Evolutionary conservation across 257 asterid genomes (phyloP), one percentile per base, ranked within the genome.

Genomic region (Lycium ferocissimum): DNA sequence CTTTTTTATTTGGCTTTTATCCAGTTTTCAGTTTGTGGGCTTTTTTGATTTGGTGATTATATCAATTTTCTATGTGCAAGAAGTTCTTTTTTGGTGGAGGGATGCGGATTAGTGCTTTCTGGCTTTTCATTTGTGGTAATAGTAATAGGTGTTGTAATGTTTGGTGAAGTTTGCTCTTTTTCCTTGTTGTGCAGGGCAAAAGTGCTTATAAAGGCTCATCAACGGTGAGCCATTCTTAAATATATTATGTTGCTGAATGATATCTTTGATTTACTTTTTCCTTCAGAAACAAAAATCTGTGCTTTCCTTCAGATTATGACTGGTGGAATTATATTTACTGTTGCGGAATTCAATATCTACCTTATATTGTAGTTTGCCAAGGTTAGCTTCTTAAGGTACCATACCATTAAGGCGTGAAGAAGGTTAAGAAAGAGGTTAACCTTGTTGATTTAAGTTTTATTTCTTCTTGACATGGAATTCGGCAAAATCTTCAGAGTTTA

Each of bases 181-280:
- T 83, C 59, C 83, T 85, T 88, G 70, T 61, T 83, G 58, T 89
- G 90, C 95, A 92, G 97, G 92, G 86, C 6, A 83, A 76, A 85
- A 79, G 91, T 88, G 85, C 90, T 84, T 85, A 26, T 79, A 85
- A 83, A 84, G 86, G 88, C 85, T 84, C 93, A 80, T 85, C 91
- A 85, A 88, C 76, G 93, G 97, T 94, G 84, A 88, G 92, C 73
- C 5, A 13, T 37, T 33, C 18, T 22, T 26, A 26, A 26, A 26
- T 26, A 26, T 26, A 26, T 26, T 26, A 26, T 26, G 22, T 62
- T 22, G 15, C 7, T 59, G 33, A 59, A 18, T 18, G 12, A 59
- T 33, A 38, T 40, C 6, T 70, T 70, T 8, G 51, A 38, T 70
- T 17, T 70, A 9, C 54, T n/a, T 20, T 69, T 59, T 7, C 26